Evolutionary conservation across 345 rosid species (phyloP), one percentile per base, ranked within the genome.

Genomic region (Aquilaria malaccensis): DNA sequence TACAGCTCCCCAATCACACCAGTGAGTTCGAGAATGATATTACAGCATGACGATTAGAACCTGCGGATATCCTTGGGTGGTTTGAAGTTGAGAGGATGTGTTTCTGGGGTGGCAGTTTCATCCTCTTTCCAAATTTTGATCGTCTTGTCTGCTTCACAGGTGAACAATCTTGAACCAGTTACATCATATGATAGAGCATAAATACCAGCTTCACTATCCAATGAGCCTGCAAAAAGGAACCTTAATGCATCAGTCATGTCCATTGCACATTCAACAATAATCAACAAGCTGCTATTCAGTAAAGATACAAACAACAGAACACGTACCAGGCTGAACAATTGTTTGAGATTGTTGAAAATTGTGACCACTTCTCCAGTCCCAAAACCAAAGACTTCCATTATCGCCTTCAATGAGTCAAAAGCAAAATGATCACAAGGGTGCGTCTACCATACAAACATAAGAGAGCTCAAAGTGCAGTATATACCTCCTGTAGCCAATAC

Each of bases 61-160:
- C 97, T 84, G 10, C 97, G 79, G 61, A 95, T 85, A n/a, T 95
- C 99, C 77, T 85, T 95, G 10, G 99, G 99, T 29, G 99, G 97
- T 81, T 80, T 95, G 82, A 82, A 95, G 73, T 88, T 91, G 66
- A 95, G 67, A 50, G 99, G 99, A 72, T 95, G 95, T 30, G 94
- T 91, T 55, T 91, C 96, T 11, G 96, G 89, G 48, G 96, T 88
- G 12, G 97, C 99, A 41, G 58, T 80, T 61, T 86, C 96, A 58
- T 95, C 99, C 77, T 95, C 97, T 72, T 83, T 95, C 99, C 99
- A 95, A 96, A 95, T 88, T 75, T 95, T 88, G 49, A 95, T 91
- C 2, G 99, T 91, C 76, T 91, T 95, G 65, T 95, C 97, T 0
- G 99, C 99, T 71, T 95, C 99, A 1, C 99, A 95, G 13, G 82